These are phyloP conservation scores for Termitomyces sp. DNA, from an alignment of 1,284 basidiomycete species.

Conservation along the genomic window DNA sequence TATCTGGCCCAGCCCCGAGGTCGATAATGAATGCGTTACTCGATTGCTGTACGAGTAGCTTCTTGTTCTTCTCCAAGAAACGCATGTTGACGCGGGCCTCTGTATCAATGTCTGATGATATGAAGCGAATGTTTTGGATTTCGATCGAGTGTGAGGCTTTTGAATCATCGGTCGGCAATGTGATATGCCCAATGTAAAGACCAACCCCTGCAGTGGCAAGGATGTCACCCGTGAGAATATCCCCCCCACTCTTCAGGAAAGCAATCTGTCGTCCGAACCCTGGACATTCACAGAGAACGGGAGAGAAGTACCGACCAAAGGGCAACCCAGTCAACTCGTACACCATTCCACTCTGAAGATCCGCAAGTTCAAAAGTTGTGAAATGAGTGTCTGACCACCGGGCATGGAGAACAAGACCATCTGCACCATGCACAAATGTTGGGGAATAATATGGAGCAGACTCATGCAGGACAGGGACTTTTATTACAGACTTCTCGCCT, in stretches of 20 bases:
- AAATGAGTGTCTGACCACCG: constrained; percentile 65
- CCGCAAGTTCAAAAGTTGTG: constrained; percentile 60
- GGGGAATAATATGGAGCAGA: constrained; percentile 62
- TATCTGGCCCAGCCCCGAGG: constrained; percentile 40
- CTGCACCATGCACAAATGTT: constrained; percentile 49
- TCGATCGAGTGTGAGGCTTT: constrained; percentile 23
- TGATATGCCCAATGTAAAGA: constrained; percentile 57
- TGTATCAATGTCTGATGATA: constrained; percentile 42
- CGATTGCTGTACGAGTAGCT: constrained; percentile 56
- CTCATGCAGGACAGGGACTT: constrained; percentile 45
- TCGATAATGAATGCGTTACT: constrained; percentile 50
- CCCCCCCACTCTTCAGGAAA: constrained; percentile 58
- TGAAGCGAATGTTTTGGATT: constrained; percentile 36
- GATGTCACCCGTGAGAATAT: constrained; percentile 54
- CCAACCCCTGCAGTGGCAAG: constrained; percentile 60
- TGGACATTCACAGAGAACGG: constrained; percentile 44
- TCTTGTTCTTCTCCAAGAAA: constrained; percentile 47
- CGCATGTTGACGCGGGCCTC: constrained; percentile 40
- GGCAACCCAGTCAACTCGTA: constrained; percentile 54
- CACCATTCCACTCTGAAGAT: constrained; percentile 40
- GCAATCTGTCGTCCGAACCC: constrained; percentile 47
- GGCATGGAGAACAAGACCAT: constrained; percentile 52
- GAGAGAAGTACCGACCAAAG: constrained; percentile 58
- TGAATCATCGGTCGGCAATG: constrained; percentile 35
- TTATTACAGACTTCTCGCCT: constrained; percentile 26